Evolutionary conservation across 257 asterid species (phyloP), one percentile per base, ranked within the genome.

Genomic region (Solanum chilense): DNA sequence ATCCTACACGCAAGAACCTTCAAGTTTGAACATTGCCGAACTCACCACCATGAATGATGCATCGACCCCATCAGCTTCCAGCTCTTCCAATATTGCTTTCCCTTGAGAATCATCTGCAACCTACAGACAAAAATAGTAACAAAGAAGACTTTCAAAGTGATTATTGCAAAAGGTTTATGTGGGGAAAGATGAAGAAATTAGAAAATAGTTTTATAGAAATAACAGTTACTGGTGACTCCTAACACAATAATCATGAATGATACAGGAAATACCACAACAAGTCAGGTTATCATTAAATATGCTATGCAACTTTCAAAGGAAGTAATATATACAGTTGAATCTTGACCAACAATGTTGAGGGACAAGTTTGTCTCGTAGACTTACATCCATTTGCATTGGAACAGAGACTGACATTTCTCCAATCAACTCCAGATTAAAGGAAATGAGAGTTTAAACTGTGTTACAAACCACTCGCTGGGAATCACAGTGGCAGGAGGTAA

Each of bases 41-140:
- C 89, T 87, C 91, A 95, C 98, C 93, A 93, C 97, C 80, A 94
- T 56, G 88, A 91, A 95, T 16, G 99, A 95, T 12, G 98, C 90
- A 92, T 95, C 96, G 1, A 97, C 95, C 12, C 99, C 99, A 90
- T 97, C 99, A 71, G 93, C 94, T 89, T 91, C 95, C 42, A 97
- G 93, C 89, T 97, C 99, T 85, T 92, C 96, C 89, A 95, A 56
- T 88, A 97, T 93, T 74, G 93, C 94, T 91, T 92, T 97, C 80
- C 99, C 99, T 92, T 95, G 99, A 87, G 96, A 89, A 88, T 97
- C 99, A 91, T 93, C 94, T 89, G 97, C 98, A 87, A 97, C 95
- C 99, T 97, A 90, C 16, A 82, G 44, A 71, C 87, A 12, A 89
- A 68, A 16, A 47, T 9, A 9, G 29, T 5, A 47, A 80, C 11